Conservation (phyloP, 2,329 filamentous ascomycete genomes). For the Penicillium sp. region DNA sequence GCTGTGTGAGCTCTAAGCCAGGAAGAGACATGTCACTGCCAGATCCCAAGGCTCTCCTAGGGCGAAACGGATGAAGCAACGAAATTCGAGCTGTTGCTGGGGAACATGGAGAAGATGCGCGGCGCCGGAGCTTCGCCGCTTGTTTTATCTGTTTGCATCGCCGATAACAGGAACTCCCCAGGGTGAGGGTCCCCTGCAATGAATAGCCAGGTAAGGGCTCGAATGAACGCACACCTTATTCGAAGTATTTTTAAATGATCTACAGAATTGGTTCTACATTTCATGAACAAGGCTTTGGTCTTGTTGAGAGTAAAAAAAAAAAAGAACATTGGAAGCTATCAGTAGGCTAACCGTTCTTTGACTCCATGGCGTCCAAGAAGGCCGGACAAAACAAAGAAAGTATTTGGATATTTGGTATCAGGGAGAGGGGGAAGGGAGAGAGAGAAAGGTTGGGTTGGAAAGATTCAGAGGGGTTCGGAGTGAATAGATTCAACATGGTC, state of each 20-base stretch:
- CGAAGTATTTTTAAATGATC: no score
- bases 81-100: not conserved
- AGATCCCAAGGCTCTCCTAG: constrained; percentile 1
- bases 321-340: constrained; percentile 11
- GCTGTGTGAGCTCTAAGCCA: constrained; percentile 70
- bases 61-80: not conserved
- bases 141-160: constrained; percentile 19
- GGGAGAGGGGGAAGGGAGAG: constrained; percentile 4
- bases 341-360: constrained; percentile 20
- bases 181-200: no score
- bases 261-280: not conserved
- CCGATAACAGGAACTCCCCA: no score
- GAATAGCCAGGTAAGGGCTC: no score
- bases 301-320: not conserved
- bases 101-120: not conserved
- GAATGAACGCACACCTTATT: no score
- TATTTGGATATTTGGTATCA: constrained; percentile 20
- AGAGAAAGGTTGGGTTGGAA: not conserved
- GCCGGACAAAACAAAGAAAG: constrained; percentile 7
- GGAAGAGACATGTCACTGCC: constrained; percentile 69
- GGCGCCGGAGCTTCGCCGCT: not conserved
- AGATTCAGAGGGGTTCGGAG: not conserved
- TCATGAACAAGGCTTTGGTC: not conserved
- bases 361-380: constrained; percentile 13
- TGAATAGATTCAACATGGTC: constrained; percentile 11